Base-by-base conservation (phyloP, 2,329 filamentous ascomycete species). In the Clathrospora elynae region DNA sequence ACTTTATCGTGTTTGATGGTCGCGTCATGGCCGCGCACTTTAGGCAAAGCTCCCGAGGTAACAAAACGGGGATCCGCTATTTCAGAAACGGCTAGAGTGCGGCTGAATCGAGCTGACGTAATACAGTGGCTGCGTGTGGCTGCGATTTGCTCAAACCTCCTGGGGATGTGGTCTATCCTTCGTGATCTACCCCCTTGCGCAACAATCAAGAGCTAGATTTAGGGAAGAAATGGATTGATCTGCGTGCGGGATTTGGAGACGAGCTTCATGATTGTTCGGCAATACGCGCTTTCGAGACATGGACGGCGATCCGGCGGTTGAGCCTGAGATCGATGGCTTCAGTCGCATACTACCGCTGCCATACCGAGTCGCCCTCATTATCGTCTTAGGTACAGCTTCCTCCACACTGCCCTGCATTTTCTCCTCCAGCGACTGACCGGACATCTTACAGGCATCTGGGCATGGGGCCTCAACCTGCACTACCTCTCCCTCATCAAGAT, bases 391-490 rank as follows among this genome's bases (percentile, higher is more conserved):
- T 95, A 77, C 53, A 79, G 16, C 12, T 24, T 7, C 3, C 13
- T 8, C 12, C 24, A 2, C 11, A 13, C 11, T n/a, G 19, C 7
- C 35, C 11, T 22, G 6, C n/a, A 8, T 11, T 13, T 3, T 6
- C 3, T 18, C 14, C 30, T 6, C 14, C 22, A 14, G 14, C 35
- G 23, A 34, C 33, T 32, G 7, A 38, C 26, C 28, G 24, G 11
- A 35, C 30, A 10, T 35, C 25, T 22, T 34, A 48, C 55, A 95
- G 90, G 89, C 58, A 85, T 95, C 63, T 97, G 92, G 92, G 90
- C 89, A 68, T 99, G 92, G 90, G 90, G 86, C 55, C 72, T 87
- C 59, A 97, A 96, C 74, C 82, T 97, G 26, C 90, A 96, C 67
- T 91, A 89, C 73, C 84, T 97, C 47, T 79, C 86, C 61, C 73